Evolutionary conservation across 805 yeast species (phyloP), one percentile per base, ranked within the genome.

Genomic region (Kurtzmaniella cleridarum): DNA sequence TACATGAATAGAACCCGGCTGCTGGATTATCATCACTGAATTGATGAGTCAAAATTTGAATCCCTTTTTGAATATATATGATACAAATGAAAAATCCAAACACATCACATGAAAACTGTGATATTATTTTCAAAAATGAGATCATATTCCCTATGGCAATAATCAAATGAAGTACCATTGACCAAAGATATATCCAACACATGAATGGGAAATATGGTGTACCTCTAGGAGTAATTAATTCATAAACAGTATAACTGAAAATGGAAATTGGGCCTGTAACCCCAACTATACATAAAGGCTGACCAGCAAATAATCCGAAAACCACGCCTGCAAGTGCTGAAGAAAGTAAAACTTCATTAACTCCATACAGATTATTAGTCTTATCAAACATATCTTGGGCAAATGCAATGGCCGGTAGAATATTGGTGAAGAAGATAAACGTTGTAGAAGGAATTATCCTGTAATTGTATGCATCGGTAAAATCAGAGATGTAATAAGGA

Each of bases 341-440:
- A 5, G 93, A 72, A 54, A 93, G 53, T 17, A 91, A 67, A 2
- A 91, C 84, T 54, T 91, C 98, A 54, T 91, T 93, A 3, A 93
- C 84, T 3, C 98, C 98, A 52, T 88, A 91, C 10, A 90, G 73
- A 47, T 84, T 79, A 35, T 84, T 64, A 0, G 98, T 91, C 44
- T 87, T 81, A 58, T 90, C 96, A 59, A 89, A 90, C 96, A 91
- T 84, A 56, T 91, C 98, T 54, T 88, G 96, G 0, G 97, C 95
- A 69, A 91, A 91, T 0, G 98, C 96, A 31, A 91, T 73, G 0
- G 97, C 97, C 2, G 98, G 98, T 29, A 91, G 68, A 33, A 91
- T 56, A 57, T 93, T 91, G 32, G 95, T 89, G 69, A 93, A 89
- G 59, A 84, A 91, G 11, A 93, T 84, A 56, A 76, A 88, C 1